phyloP scores from a whole-genome alignment of 2,329 filamentous ascomycete genomes.

The Xylaria multiplex region DNA sequence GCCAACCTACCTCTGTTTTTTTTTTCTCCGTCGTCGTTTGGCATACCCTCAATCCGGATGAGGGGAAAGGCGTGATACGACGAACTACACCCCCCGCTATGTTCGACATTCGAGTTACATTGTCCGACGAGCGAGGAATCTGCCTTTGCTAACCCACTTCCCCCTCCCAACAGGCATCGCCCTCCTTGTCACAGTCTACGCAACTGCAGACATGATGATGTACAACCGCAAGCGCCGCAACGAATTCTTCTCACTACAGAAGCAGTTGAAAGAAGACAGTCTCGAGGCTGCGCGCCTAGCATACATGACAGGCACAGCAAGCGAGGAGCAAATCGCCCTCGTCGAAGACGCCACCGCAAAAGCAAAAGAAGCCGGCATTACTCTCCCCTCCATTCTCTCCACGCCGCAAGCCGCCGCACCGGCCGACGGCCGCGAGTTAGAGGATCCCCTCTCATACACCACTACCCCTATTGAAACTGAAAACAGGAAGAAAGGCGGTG shows the following conservation, averaged over 20 bases:
- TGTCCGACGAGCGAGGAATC: neutral
- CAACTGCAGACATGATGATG: conserved; percentile 69
- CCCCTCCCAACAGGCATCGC: conserved; percentile 57
- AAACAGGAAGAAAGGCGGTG: conserved; percentile 41
- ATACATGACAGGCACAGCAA: conserved; percentile 68
- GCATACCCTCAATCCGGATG: no score
- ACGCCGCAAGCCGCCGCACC: conserved; percentile 50
- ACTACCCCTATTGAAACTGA: conserved; percentile 38
- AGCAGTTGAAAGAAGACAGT: conserved; percentile 63
- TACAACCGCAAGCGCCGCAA: conserved; percentile 69
- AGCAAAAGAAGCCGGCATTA: conserved; percentile 57
- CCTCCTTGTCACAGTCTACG: conserved; percentile 66
- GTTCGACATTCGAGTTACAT: neutral
- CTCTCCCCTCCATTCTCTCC: conserved; percentile 63
- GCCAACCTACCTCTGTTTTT: neutral
- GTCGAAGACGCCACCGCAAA: conserved; percentile 66
- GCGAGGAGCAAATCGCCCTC: conserved; percentile 64
- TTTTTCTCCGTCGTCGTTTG: neutral
- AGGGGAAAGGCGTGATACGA: neutral
- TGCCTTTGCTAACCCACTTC: neutral
- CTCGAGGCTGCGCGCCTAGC: conserved; percentile 67
- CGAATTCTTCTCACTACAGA: conserved; percentile 67
- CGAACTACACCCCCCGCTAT: neutral
- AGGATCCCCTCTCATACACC: conserved; percentile 22
- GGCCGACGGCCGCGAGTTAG: conserved; percentile 42